These are phyloP conservation scores for Plantago major DNA, from an alignment of 257 asterid species.

Conservation along the genomic window DNA sequence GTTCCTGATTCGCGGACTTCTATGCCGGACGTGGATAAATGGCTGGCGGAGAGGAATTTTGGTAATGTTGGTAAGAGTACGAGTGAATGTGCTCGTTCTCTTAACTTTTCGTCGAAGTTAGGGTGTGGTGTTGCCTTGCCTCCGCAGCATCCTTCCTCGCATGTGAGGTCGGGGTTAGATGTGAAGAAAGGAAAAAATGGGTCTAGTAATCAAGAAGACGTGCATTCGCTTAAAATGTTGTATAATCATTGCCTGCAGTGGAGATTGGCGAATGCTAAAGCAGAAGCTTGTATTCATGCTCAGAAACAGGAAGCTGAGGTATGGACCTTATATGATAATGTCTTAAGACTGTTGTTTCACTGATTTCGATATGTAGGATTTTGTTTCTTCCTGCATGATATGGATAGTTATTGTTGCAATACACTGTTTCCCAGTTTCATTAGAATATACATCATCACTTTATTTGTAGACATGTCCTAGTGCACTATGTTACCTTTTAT, in stretches of 20 bases:
- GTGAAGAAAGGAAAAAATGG: not conserved
- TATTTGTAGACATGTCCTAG: too few species aligned
- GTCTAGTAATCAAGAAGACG: slow-evolving; percentile 46
- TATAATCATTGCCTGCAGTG: slow-evolving; percentile 58
- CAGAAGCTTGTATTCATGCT: slow-evolving; percentile 43
- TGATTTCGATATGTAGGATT: too few species aligned
- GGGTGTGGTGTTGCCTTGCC: slow-evolving; percentile 36
- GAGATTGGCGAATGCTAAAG: slow-evolving; percentile 70
- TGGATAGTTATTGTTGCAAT: too few species aligned
- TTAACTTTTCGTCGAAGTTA: slow-evolving; percentile 41
- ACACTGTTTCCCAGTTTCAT: too few species aligned
- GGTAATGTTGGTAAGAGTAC: slow-evolving; percentile 19
- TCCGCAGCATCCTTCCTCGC: slow-evolving; percentile 49
- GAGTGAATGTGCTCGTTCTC: slow-evolving; percentile 51
- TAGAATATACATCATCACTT: too few species aligned
- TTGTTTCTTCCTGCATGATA: too few species aligned
- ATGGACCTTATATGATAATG: slow-evolving; percentile 2
- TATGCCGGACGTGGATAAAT: slow-evolving; percentile 54
- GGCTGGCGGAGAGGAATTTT: slow-evolving; percentile 40
- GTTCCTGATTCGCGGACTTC: slow-evolving; percentile 40
- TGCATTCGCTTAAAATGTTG: slow-evolving; percentile 62
- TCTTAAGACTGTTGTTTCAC: too few species aligned
- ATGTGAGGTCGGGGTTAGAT: slow-evolving; percentile 23
- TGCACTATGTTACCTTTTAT: too few species aligned
- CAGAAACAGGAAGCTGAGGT: slow-evolving; percentile 66